Evolutionary conservation across 2,329 filamentous ascomycete species (phyloP), one percentile per base, ranked within the genome.

Genomic region (Tolypocladium tundrense): DNA sequence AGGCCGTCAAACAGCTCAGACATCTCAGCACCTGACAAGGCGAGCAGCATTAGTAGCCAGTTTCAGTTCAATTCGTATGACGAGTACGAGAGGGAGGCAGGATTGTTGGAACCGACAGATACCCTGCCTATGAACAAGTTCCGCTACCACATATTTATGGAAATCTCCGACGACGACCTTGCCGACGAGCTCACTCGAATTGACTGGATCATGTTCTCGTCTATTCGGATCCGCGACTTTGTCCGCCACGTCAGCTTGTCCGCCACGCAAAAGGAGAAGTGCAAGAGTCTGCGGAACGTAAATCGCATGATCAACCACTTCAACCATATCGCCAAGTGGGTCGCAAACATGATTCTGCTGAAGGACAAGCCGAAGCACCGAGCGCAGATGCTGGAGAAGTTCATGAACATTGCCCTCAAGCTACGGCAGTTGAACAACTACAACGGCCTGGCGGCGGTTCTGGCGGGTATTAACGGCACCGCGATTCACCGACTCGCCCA

Each of bases 141-240:
- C 48, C 88, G 94, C 60, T 99, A 94, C 79, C 90, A 92, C 63
- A 85, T 88, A 55, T 89, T 97, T 63, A 96, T 97, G 87, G 88
- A 90, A 41, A 87, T 88, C 31, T 81, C 88, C 1, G 88, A 95
- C 56, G 90, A 96, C 60, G 84, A 91, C 54, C 87, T 97, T 63
- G 93, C 93, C 19, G 87, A 88, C 60, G 94, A 99, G 72, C 82
- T 99, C 67, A 97, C 94, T 4, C 83, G 93, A 60, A 96, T 99
- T 57, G 94, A 99, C 73, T 97, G 93, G 93, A 86, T 95, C 71
- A 94, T 97, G 88, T 97, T 97, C 72, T 95, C 90, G 56, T 92
- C 91, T 1, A 96, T 97, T 61, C 86, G 91, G 33, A 89, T 96
- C 57, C 89, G 94, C 59, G 94, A 99, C 72, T 85, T 97, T 54